Evolutionary conservation across 495 filamentous ascomycete species (phyloP), one percentile per base, ranked within the genome.

Genomic region (Aspergillus funiculosus): DNA sequence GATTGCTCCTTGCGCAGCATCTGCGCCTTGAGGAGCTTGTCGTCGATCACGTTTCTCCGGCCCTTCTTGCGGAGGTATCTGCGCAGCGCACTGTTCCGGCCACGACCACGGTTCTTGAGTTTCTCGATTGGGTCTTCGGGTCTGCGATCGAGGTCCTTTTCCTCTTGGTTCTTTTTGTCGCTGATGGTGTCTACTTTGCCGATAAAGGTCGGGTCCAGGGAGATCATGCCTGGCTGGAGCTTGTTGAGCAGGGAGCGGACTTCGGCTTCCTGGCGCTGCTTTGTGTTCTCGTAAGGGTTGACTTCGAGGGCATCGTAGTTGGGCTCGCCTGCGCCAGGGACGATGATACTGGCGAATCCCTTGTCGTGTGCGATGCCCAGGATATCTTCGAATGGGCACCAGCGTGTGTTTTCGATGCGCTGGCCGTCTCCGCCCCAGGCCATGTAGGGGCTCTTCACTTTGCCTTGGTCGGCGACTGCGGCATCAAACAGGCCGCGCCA

Each of bases 171-270:
- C 67, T 88, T 81, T 66, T 84, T 71, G 52, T 84, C 79, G 40
- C 80, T 83, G 58, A 82, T 72, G 27, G 86, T 73, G 62, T 97
- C 88, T 21, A 98, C 72, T 29, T 79, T 86, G 25, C 92, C 92
- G 53, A 98, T 77, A 58, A 86, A 89, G 63, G 88, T 84, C 30
- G 92, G 94, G 50, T 97, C 82, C 2, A 97, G 69, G 7, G 87
- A 86, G 38, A 98, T 98, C 91, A 96, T 98, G 57, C 94, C 92
- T 9, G 92, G 91, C 56, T 90, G 82, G 28, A 98, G 71, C 72
- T 98, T 98, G 72, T 89, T 88, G 47, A 98, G 78, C 53, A 98
- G 73, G 5, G 76, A 72, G 62, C 82, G 84, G 50, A 98, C 89
- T 60, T 98, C 92, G n/a, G 73, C 77, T 62, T 98, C 92, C 63